Evolutionary conservation across 108 stramenopile species (phyloP).

Genomic region (Skeletonema tropicum): DNA sequence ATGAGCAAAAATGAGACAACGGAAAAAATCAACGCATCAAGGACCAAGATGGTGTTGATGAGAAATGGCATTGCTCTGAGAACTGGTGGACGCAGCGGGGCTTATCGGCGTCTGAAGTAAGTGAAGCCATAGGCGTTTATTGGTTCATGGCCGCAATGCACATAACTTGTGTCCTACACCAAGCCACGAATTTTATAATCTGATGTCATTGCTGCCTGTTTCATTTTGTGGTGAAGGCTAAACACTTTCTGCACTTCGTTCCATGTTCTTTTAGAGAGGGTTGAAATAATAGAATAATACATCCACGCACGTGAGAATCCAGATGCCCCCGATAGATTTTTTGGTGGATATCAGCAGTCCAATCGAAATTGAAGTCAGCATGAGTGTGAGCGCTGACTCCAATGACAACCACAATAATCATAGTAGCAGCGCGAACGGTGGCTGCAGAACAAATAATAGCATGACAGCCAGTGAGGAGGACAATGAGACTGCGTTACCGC

Average conservation of each 20-base stretch:
- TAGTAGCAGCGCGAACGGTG: neutral
- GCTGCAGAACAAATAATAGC: neutral
- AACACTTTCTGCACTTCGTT: neutral
- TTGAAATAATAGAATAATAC: neutral
- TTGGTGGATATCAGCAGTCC: neutral
- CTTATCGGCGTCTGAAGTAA: too few relatives aligned
- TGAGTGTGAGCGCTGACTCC: constrained; percentile 1
- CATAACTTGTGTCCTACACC: too few relatives aligned
- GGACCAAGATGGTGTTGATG: too few relatives aligned
- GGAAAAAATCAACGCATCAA: too few relatives aligned
- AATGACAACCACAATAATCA: neutral
- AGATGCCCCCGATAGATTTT: neutral
- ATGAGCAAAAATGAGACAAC: too few relatives aligned
- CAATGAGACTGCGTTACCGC: neutral
- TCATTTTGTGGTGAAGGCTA: too few relatives aligned
- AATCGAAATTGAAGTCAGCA: neutral
- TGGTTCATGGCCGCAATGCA: too few relatives aligned
- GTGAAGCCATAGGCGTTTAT: too few relatives aligned
- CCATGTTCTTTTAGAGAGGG: neutral
- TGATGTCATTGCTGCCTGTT: too few relatives aligned
- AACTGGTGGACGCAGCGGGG: too few relatives aligned
- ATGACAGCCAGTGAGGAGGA: neutral
- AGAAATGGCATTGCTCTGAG: too few relatives aligned
- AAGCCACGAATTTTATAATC: too few relatives aligned
- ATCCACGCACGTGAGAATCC: neutral